Percentiles rank a stretch among this genome's conserved stretches.
Evolutionary conservation across 2,329 filamentous ascomycete species (phyloP).

Genomic region (Trichocomaceae sp.): DNA sequence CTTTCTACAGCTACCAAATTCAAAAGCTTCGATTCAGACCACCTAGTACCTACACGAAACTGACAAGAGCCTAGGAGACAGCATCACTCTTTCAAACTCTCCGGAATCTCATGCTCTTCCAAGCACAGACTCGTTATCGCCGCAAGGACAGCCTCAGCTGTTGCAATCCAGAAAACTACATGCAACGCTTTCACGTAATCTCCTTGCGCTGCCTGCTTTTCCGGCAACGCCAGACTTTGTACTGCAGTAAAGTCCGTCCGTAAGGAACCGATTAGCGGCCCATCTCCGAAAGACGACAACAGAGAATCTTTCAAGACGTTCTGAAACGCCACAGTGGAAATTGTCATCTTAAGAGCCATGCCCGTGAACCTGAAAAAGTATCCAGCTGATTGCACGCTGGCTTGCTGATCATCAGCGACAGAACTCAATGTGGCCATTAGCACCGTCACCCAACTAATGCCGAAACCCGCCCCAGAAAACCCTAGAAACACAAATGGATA

Average conservation of each 20-base stretch:
- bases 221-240: conserved; percentile 59
- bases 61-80: too few relatives aligned
- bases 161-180: conserved; percentile 53
- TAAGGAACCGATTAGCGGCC: conserved; percentile 61
- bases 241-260: conserved; percentile 67
- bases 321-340: conserved; percentile 74
- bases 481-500: conserved; percentile 3
- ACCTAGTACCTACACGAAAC: too few relatives aligned
- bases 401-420: conserved; percentile 63
- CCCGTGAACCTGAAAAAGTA: conserved; percentile 74
- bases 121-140: not conserved
- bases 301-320: conserved; percentile 63
- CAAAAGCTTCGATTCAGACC: too few relatives aligned
- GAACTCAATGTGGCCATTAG: conserved; percentile 1
- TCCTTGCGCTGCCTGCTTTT: conserved; percentile 62
- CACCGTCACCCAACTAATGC: not conserved
- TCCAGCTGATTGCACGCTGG: conserved; percentile 76
- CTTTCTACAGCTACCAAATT: too few relatives aligned
- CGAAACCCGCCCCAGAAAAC: not conserved
- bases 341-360: conserved; percentile 63
- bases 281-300: conserved; percentile 59
- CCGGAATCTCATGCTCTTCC: too few relatives aligned
- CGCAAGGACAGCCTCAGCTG: not conserved
- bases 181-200: conserved; percentile 66
- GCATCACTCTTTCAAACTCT: too few relatives aligned